Evolutionary conservation across 305 asterid genomes (phyloP), one percentile per base, ranked within the genome.

Genomic region (Petunia hybrid): DNA sequence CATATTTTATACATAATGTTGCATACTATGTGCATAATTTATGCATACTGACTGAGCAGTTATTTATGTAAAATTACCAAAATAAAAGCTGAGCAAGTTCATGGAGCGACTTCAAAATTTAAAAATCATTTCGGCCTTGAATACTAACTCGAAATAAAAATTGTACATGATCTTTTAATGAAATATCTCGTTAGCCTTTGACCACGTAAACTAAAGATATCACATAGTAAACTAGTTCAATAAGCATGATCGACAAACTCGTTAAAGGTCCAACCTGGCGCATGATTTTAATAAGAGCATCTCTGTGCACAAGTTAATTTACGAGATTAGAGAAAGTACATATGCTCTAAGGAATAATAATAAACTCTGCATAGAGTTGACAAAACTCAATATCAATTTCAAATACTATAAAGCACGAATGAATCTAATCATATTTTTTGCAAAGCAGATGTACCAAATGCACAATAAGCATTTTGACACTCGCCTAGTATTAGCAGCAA

Each of bases 261-360:
- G 1, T 31, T 13, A 6, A 53, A 4, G 31, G 14, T 1, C 31
- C 31, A 22, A 22, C 31, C 31, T 22, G 31, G 51, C 2, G 46
- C 13, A 46, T 12, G 13, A 48, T 73, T 73, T 73, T 48, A 73
- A 35, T 6, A 73, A 73, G 45, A 71, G 1, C 7, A 46, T 46
- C 61, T 70, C 35, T 45, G 35, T 71, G 36, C 16, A 73, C 35
- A 51, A 74, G 78, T 36, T 48, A 53, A 73, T 59, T 14, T 51
- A 74, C 31, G 76, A 48, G 14, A 73, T 6, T 22, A 1, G 53
- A 36, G 31, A 53, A 73, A 35, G 62, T 51, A 51, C 36, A 36
- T 3, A 0, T 73, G 53, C 13, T 2, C 63, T 3, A 12, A 35
- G 46, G 35, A 51, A 53, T 53, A 73, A 74, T 36, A 51, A 74